Base-by-base conservation (phyloP, 2,329 filamentous ascomycete species). In the Dothideomycetes sp. region DNA sequence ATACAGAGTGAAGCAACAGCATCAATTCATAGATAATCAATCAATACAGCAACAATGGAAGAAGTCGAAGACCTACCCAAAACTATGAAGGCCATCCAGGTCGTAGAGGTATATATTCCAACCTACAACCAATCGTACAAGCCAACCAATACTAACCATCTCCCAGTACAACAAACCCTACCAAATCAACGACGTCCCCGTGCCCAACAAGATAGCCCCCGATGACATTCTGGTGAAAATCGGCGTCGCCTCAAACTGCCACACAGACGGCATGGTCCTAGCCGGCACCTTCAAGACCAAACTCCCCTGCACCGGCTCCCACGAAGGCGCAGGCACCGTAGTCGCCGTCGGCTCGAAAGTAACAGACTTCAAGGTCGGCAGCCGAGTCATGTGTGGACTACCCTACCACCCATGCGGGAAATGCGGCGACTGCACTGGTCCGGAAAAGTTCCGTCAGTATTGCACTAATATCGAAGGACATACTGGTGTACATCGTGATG, bases 221-320 rank as follows among this genome's bases (percentile, higher is more conserved):
- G 49, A 70, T 46, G 75, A 79, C 46, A 58, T 81, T n/a, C 66
- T 79, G 27, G 62, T 79, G 49, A 75, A 74, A 53, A 61, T 76
- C 37, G 73, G 71, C 40, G 72, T 73, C 12, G 74, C 72, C 8
- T 75, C 72, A 1, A 67, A 77, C 50, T 79, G 75, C 59, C 75
- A 80, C 59, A 79, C 76, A 1, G 75, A 79, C 57, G 55, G 56
- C 44, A 74, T 78, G 69, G 72, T 77, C 3, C 48, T 51, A 5
- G 49, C 60, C 2, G 75, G 75, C 35, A 54, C 64, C 34, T 69
- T 78, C 52, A 55, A 52, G 5, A 63, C 64, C 0, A 40, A 53
- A 3, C 59, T 78, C 1, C 74, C 75, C 0, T 61, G 64, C 41
- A 76, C 65, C 7, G 70, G 62, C 5, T 77, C 70, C 0, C 73